Evolutionary conservation across 768 basidiomycete species (phyloP), one percentile per base, ranked within the genome.

Genomic region (Mycena albidolilacea): DNA sequence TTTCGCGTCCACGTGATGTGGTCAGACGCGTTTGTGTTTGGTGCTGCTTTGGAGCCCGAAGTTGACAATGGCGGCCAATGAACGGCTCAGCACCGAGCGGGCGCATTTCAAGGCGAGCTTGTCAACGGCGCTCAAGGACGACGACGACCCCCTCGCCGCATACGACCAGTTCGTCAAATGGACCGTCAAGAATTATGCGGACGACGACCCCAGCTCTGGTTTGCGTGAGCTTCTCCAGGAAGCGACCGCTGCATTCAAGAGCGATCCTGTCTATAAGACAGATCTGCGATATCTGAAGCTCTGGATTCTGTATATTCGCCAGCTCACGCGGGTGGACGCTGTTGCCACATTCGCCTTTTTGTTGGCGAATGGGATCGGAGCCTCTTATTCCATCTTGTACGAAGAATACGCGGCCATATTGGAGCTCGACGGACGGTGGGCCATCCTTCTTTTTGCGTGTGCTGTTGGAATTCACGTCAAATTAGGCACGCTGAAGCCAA

Each of bases 271-370:
- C 15, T 99, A 98, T 82, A 93, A 90, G 80, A 91, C 90, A 64
- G 97, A 99, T 85, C 83, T 96, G 63, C 89, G 97, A 52, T 98
- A 98, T 82, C 87, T 98, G 61, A 95, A 96, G 80, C 81, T 98
- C 21, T 99, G 98, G 98, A 89, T 92, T 23, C 86, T 93, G 61
- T 97, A 97, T 80, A 93, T 97, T 11, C 90, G 90, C 66, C 89
- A 93, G 78, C 90, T 95, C 66, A 93, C 96, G 77, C 88, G 90
- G 77, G 85, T 92, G 5, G 86, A 88, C 19, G 90, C 90, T 58
- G 88, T 95, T 39, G 88, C 88, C 44, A 88, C 91, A 43, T 98
- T 95, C 82, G 89, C 90, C 37, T 92, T 91, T 81, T 82, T 97
- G 64, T 82, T 94, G 75, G 89, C 90, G 66, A 91, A 88, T 71